Conservation (phyloP, 202 grass and related monocot species). For the Zizania palustris region DNA sequence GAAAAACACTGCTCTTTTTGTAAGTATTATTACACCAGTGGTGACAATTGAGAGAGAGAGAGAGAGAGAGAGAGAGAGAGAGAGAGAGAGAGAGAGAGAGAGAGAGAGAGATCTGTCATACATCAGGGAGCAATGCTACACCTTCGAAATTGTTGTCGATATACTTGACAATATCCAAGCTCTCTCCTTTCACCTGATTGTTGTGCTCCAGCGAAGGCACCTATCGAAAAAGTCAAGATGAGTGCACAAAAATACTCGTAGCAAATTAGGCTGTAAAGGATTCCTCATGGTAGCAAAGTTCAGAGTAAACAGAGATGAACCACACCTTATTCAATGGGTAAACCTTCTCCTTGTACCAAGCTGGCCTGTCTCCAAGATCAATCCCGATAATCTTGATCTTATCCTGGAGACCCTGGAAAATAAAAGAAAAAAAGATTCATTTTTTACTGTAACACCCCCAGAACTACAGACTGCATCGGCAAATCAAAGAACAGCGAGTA, state of each 20-base stretch:
- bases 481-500: conserved; percentile 27
- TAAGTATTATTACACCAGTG: neutral
- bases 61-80: conserved; percentile 7
- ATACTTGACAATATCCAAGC: no score
- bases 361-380: no score
- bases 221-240: conserved; percentile 29
- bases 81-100: no score
- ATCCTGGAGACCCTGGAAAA: conserved; percentile 66
- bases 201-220: conserved; percentile 78
- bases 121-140: conserved; percentile 67
- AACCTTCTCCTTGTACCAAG: conserved; percentile 74
- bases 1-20: neutral
- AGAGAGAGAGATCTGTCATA: conserved; percentile 39
- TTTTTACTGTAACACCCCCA: neutral
- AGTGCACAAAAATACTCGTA: neutral
- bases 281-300: neutral
- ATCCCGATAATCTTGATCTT: no score
- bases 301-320: neutral
- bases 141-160: conserved; percentile 59
- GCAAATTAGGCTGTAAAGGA: neutral
- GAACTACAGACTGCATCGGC: no score
- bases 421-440: neutral
- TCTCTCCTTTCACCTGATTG: no score
- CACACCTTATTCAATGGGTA: conserved; percentile 76
- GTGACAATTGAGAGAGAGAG: neutral